phyloP scores from a whole-genome alignment of 2,329 filamentous ascomycete genomes.

The Sporothrix pseudoabietina region DNA sequence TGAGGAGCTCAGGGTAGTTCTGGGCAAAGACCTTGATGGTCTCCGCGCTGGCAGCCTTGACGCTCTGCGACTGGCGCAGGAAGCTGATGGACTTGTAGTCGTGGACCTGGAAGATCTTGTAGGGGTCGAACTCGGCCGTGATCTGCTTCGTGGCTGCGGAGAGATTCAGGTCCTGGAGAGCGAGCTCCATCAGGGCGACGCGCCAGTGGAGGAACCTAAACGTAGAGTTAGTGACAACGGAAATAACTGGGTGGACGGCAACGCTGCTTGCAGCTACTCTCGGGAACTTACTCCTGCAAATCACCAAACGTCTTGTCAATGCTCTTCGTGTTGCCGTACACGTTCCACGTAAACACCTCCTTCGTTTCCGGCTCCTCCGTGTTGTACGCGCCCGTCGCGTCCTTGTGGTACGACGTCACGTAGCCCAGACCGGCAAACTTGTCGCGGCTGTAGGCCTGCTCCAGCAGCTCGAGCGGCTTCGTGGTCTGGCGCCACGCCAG shows the following conservation, averaged over 20 bases:
- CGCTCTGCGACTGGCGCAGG: slow-evolving; percentile 74
- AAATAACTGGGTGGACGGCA: neutral
- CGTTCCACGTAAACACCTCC: slow-evolving; percentile 84
- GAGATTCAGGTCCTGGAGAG: slow-evolving; percentile 73
- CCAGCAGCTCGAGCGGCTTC: slow-evolving; percentile 68
- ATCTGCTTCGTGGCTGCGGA: slow-evolving; percentile 68
- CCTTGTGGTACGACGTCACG: slow-evolving; percentile 66
- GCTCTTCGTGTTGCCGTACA: slow-evolving; percentile 86
- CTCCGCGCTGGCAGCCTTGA: slow-evolving; percentile 75
- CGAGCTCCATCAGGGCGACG: slow-evolving; percentile 85
- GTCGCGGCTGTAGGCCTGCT: slow-evolving; percentile 63
- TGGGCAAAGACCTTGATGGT: slow-evolving; percentile 79
- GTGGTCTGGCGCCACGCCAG: slow-evolving; percentile 80
- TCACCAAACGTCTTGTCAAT: slow-evolving; percentile 80
- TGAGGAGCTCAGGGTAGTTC: slow-evolving; percentile 86
- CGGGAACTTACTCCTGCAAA: slow-evolving; percentile 66
- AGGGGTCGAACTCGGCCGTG: slow-evolving; percentile 75
- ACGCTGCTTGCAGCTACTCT: neutral
- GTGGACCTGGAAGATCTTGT: slow-evolving; percentile 90
- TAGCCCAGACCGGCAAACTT: slow-evolving; percentile 82
- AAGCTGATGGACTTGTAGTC: slow-evolving; percentile 90
- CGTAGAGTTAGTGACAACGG: neutral
- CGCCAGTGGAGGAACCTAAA: slow-evolving; percentile 85
- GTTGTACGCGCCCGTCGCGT: slow-evolving; percentile 50
- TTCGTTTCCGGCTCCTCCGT: slow-evolving; percentile 46